phyloP scores from a whole-genome alignment of 352 stramenopile genomes.

The Phytophthora meadii region DNA sequence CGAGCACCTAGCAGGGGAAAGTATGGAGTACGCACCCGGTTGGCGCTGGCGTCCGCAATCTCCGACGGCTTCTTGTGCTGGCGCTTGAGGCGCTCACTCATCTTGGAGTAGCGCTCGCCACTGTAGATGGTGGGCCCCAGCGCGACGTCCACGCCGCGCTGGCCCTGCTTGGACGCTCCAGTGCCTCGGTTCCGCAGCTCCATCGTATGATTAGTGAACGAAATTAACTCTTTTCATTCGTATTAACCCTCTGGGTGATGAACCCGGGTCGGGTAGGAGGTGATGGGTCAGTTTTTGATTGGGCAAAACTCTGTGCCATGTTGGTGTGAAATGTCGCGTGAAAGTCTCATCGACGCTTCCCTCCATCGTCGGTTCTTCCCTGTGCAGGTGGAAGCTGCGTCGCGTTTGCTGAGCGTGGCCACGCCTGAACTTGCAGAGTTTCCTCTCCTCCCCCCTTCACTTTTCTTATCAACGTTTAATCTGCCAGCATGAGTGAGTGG shows the following conservation, averaged over 20 bases:
- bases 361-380: constrained; percentile 24
- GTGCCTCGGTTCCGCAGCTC: constrained; percentile 67
- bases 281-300: constrained; percentile 9
- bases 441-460: neutral
- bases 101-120: constrained; percentile 85
- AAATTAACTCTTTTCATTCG: no score
- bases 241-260: no score
- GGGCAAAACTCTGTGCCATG: neutral
- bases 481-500: constrained; percentile 74
- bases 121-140: constrained; percentile 84
- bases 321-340: constrained; percentile 21
- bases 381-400: constrained; percentile 3
- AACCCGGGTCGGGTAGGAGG: no score
- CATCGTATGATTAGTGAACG: constrained; percentile 34
- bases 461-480: constrained; percentile 1
- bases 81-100: constrained; percentile 84
- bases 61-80: constrained; percentile 60
- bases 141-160: constrained; percentile 52
- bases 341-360: neutral
- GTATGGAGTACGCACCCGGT: constrained; percentile 41
- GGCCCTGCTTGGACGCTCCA: constrained; percentile 39
- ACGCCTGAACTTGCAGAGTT: neutral
- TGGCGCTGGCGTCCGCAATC: constrained; percentile 40
- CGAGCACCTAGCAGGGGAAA: no score
- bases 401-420: neutral